Percentiles rank a stretch among this genome's conserved stretches.
Evolutionary conservation across 257 asterid genomes (phyloP).

Genomic region (Apocynum venetum): DNA sequence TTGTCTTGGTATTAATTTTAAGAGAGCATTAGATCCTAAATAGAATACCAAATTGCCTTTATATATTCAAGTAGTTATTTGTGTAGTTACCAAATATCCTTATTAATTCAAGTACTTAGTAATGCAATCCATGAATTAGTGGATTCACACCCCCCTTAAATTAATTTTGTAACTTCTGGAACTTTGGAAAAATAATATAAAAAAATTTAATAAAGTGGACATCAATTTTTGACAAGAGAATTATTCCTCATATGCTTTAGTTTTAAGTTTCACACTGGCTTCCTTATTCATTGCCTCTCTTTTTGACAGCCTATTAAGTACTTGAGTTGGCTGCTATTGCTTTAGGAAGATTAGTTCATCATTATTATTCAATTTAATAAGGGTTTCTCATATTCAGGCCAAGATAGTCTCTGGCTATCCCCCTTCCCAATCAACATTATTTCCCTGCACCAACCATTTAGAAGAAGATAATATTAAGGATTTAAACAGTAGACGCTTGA

Average conservation of each 20-base stretch:
- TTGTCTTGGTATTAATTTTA: background rate
- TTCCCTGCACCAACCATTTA: background rate
- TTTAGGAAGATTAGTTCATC: background rate
- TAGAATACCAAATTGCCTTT: background rate
- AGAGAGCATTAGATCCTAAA: background rate
- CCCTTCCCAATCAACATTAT: background rate
- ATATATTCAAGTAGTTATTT: background rate
- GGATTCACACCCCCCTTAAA: background rate
- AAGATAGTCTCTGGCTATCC: background rate
- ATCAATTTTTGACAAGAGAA: too few species aligned
- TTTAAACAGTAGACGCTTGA: background rate
- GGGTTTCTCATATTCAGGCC: background rate
- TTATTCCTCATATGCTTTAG: background rate
- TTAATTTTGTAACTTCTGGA: too few species aligned
- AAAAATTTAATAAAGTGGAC: too few species aligned
- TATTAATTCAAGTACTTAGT: background rate
- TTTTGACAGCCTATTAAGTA: too few species aligned
- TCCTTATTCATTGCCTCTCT: background rate
- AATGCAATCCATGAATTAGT: background rate
- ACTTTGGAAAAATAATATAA: background rate
- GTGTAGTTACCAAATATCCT: background rate
- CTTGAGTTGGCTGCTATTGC: background rate
- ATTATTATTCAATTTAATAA: background rate
- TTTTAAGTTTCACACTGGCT: background rate
- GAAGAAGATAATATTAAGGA: background rate